These are phyloP conservation scores for Leucogyrophana mollusca DNA, from an alignment of 768 basidiomycete species.

Conservation along the genomic window DNA sequence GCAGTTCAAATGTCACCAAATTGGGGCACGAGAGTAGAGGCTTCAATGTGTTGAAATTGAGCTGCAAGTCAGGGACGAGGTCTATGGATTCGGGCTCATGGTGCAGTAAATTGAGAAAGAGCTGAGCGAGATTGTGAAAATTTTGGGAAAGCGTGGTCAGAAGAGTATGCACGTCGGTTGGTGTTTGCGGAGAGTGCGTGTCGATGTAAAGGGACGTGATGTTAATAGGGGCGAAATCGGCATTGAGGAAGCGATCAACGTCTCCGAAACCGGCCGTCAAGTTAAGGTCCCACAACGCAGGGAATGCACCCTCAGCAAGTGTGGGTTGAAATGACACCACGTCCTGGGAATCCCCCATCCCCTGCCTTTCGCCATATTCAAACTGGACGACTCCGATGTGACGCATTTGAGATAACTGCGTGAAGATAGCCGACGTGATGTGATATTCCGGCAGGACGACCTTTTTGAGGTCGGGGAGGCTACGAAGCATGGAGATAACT, in stretches of 20 bases:
- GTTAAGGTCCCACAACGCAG: slow-evolving; percentile 50
- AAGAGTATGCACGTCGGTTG: slow-evolving; percentile 39
- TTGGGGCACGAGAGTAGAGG: slow-evolving; percentile 33
- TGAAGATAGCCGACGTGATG: slow-evolving; percentile 45
- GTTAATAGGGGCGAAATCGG: slow-evolving; percentile 44
- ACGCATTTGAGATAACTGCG: slow-evolving; percentile 42
- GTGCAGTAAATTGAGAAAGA: slow-evolving; percentile 37
- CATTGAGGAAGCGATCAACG: slow-evolving; percentile 42
- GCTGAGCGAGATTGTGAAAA: slow-evolving; percentile 45
- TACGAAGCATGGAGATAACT: slow-evolving; percentile 37
- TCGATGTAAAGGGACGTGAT: slow-evolving; percentile 54
- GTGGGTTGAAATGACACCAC: slow-evolving; percentile 42
- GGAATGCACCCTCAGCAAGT: slow-evolving; percentile 50
- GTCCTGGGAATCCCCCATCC: slow-evolving; percentile 44
- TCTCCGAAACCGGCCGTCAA: slow-evolving; percentile 45
- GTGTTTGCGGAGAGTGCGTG: slow-evolving; percentile 42
- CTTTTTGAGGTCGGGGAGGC: slow-evolving; percentile 43
- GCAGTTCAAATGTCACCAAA: slow-evolving; percentile 31
- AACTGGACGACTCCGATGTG: slow-evolving; percentile 52
- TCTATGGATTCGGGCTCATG: slow-evolving; percentile 11
- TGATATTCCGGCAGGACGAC: slow-evolving; percentile 53
- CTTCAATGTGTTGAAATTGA: slow-evolving; percentile 35
- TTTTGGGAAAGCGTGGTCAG: slow-evolving; percentile 43
- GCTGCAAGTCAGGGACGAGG: slow-evolving; percentile 20
- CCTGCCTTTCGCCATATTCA: slow-evolving; percentile 47